Evolutionary conservation across 2,329 filamentous ascomycete species (phyloP), one percentile per base, ranked within the genome.

Genomic region (Tolypocladium sp.): DNA sequence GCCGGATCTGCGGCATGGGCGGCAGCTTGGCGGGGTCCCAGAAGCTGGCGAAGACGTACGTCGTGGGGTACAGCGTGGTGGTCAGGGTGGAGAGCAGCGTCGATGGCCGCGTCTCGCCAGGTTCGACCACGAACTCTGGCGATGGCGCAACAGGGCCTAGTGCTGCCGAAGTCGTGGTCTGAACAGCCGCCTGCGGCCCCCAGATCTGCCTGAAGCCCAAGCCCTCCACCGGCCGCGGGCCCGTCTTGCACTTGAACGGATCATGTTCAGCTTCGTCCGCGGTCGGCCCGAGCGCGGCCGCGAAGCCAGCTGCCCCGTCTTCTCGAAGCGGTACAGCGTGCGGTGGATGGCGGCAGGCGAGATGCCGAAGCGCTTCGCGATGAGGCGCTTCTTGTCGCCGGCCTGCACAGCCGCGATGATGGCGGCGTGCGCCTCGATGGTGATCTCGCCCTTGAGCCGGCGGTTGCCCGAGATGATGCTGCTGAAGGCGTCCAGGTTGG

Each of bases 11-110:
- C 0, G 74, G 63, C 1, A 77, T 64, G 1, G 71, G 65, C 9
- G 73, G 69, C 2, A 73, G 60, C 2, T 67, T 57, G 15, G 69
- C 59, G 2, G 58, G 59, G 9, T 69, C 62, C 3, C 67, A 61
- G 7, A 79, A 59, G 12, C 74, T 77, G 41, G 76, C 66, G 64
- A 81, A 83, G 66, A 82, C 78, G 63, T 74, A 83, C 20, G 70
- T 77, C 4, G 69, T 63, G 1, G 74, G 69, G 59, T 77, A 71
- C 4, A 80, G 68, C 1, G 64, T 71, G 6, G 77, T 70, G 9
- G 67, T 70, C 58, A 82, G 72, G 4, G 73, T 73, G 2, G 72
- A 62, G 22, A 81, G 70, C 30, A 80, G 75, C 22, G 64, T 69
- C 30, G 65, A 57, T 12, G 78, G 69, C 0, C 69, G 73, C 22